These are phyloP conservation scores for Nakazawaea sp. DNA, from an alignment of 805 yeast genomes.

Conservation along the genomic window DNA sequence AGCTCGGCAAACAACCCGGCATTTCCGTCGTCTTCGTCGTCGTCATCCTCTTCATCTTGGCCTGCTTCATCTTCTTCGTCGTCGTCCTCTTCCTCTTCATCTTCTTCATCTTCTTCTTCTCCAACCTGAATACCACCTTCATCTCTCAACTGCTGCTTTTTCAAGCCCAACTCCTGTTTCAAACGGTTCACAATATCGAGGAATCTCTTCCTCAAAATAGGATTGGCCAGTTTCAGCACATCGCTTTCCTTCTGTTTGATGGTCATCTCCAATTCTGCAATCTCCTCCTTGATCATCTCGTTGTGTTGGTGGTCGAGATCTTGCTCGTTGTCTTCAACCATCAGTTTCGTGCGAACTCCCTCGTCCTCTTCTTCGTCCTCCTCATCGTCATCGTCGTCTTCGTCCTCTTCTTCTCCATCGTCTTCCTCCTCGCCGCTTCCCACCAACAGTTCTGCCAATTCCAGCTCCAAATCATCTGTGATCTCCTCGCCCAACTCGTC, in stretches of 20 bases:
- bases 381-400: conserved; percentile 46
- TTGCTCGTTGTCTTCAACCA: conserved; percentile 42
- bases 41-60: conserved; percentile 27
- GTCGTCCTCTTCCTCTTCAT: conserved; percentile 24
- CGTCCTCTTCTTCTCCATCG: conserved; percentile 41
- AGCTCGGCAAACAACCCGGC: conserved; percentile 18
- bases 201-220: conserved; percentile 82
- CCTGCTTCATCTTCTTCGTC: conserved; percentile 27
- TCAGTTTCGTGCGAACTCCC: conserved; percentile 43
- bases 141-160: conserved; percentile 53
- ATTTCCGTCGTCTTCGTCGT: conserved; percentile 15
- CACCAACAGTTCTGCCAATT: conserved; percentile 8
- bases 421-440: conserved; percentile 27
- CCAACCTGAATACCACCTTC: conserved; percentile 24
- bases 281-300: conserved; percentile 78
- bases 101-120: conserved; percentile 24
- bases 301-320: conserved; percentile 52
- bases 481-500: conserved; percentile 9
- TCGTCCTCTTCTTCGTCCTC: conserved; percentile 52
- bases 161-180: conserved; percentile 75
- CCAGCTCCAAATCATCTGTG: conserved; percentile 10
- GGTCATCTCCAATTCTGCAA: conserved; percentile 71
- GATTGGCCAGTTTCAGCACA: conserved; percentile 68
- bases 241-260: conserved; percentile 70
- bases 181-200: conserved; percentile 73